Base-by-base conservation (phyloP, 169 alveolate species). In the Pseudocohnilembus persalinus region DNA sequence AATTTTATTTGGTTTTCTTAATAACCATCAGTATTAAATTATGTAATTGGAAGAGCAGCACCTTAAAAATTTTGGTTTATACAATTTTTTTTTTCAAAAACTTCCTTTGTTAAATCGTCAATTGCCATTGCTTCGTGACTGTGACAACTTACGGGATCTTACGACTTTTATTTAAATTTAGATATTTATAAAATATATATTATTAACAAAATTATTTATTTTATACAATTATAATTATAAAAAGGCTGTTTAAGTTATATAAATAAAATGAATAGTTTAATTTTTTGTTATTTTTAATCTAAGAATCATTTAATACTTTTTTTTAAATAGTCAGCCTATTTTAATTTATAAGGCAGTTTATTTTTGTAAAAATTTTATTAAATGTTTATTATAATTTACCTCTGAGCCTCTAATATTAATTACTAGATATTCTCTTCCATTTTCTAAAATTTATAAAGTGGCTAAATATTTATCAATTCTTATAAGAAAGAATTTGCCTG, bases 381-480 rank as follows among this genome's bases (percentile, higher is more conserved):
- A n/a, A n/a, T n/a, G n/a, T n/a, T n/a, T n/a, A n/a, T n/a, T n/a
- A n/a, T n/a, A n/a, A n/a, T n/a, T 49, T 49, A 49, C 68, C 29
- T 79, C 84, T 49, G 64, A 28, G 26, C 84, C 84, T 79, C 76
- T 79, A 28, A 79, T 33, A 31, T 79, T 49, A 16, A 79, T 32
- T 0, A 79, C 76, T 29, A 25, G 31, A 63, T 79, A 79, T 27
- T 79, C 64, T 29, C 29, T 35, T 64, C 84, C 84, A 64, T 29
- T 29, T 63, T 79, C 84, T 79, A 79, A 64, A 0, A 79, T 79
- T 63, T 79, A 20, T 20, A 79, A 25, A 0, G 76, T 79, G 0
- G 77, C 84, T 32, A 79, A 29, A 79, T 79, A 79, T 31, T 79
- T 79, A 34, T 79, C 84, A n/a, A 79, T 49, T 79, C 84, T 79